phyloP scores from a whole-genome alignment of 2,329 filamentous ascomycete genomes.

The Capronia epimyces region DNA sequence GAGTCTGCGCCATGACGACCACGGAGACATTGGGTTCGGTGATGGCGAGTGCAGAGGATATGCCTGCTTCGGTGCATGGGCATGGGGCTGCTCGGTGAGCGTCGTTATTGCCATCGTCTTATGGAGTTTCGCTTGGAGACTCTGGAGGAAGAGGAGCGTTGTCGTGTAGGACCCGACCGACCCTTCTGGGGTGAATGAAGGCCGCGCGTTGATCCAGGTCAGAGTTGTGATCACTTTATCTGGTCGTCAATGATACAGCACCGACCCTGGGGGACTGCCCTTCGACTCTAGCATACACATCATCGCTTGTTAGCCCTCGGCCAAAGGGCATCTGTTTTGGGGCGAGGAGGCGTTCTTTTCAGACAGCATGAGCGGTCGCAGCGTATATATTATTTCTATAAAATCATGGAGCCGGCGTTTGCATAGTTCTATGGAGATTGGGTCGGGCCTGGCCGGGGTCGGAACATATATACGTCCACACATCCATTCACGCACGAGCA shows the following conservation, averaged over 20 bases:
- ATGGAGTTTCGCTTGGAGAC: conserved; percentile 77
- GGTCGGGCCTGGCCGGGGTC: too few relatives aligned
- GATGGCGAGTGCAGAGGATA: conserved; percentile 71
- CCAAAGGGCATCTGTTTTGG: too few relatives aligned
- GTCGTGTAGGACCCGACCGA: conserved; percentile 46
- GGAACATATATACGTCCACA: too few relatives aligned
- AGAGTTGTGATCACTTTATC: conserved; percentile 6
- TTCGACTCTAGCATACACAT: too few relatives aligned
- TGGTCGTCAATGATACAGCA: not conserved
- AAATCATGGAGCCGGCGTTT: too few relatives aligned
- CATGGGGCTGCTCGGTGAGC: conserved; percentile 63
- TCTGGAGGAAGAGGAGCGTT: conserved; percentile 73
- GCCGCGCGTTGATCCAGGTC: conserved; percentile 2
- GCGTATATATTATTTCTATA: too few relatives aligned
- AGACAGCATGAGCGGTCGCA: too few relatives aligned
- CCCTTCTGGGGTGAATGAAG: not conserved
- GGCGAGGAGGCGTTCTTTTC: too few relatives aligned
- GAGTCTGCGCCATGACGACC: conserved; percentile 34
- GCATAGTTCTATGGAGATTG: too few relatives aligned
- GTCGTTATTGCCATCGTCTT: conserved; percentile 70
- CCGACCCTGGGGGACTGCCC: too few relatives aligned
- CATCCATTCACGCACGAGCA: too few relatives aligned
- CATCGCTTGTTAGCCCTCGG: too few relatives aligned
- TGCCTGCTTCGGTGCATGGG: conserved; percentile 85
- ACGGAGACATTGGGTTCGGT: conserved; percentile 36